Evolutionary conservation across 352 stramenopile genomes (phyloP), one percentile per base, ranked within the genome.

Genomic region (Peronospora belbahrii): DNA sequence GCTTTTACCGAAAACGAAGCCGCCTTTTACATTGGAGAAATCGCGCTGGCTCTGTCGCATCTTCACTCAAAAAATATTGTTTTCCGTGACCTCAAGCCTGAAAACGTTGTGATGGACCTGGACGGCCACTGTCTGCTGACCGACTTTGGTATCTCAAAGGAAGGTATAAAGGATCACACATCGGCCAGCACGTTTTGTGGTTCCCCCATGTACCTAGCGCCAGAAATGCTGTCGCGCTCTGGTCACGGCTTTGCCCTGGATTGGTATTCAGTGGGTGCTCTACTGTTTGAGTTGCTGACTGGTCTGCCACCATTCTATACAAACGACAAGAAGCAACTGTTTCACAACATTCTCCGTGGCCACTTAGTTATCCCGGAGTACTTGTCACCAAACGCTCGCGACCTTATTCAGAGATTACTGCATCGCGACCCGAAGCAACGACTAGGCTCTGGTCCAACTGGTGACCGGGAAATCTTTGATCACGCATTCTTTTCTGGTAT

Each of bases 281-380:
- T 92, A 32, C 52, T 87, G 13, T 89, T 88, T 51, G 80, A 92
- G 60, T 36, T 92, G 32, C 61, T 92, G 9, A 92, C 80, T n/a
- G 77, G 80, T 19, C 62, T 89, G 4, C 77, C 80, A n/a, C 80
- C 80, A 27, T 92, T 88, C 52, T 92, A 89, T 66, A 88, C 76
- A 47, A 90, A 90, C 56, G 78, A 90, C 57, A 88, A 90, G 67
- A 90, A 93, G 49, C 78, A 90, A 48, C 55, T 93, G n/a, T 93
- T 93, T 59, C 81, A 93, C 70, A 93, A 93, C 62, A 93, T 93
- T 52, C 55, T 93, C 2, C 81, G 77, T 42, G 78, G 81, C 6
- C 74, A 93, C 49, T 32, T 93, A 22, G 76, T 83, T 17, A 87
- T 93, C 32, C 78, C 81, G 0, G 74, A 88, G 42, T 86, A 88